A percentile compares a stretch with the other conserved stretches of the same genome.
Evolutionary conservation across 2,329 filamentous ascomycete genomes (phyloP).

Genomic region (Cadophora sp.): DNA sequence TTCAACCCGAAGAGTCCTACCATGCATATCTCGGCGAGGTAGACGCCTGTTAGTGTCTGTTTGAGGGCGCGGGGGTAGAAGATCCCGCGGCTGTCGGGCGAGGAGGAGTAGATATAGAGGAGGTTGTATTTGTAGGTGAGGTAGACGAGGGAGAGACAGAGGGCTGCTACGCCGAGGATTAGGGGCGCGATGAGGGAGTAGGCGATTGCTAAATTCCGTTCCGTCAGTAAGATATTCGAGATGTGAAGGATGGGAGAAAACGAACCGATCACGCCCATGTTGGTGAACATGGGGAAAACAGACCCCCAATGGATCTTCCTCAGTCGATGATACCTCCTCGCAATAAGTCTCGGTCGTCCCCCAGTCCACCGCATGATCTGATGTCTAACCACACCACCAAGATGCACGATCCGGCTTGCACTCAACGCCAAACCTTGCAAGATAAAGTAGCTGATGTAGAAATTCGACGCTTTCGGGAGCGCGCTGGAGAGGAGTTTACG

Average conservation of each 20-base stretch:
- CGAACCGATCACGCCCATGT: constrained; percentile 60
- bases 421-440: constrained; percentile 70
- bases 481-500: constrained; percentile 59
- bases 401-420: constrained; percentile 63
- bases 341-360: constrained; percentile 68
- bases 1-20: constrained; percentile 68
- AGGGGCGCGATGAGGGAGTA: constrained; percentile 71
- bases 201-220: constrained; percentile 59
- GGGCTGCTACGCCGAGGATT: constrained; percentile 67
- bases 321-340: constrained; percentile 60
- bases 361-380: constrained; percentile 63
- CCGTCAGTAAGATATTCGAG: constrained; percentile 19
- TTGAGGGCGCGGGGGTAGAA: constrained; percentile 68
- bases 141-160: constrained; percentile 70
- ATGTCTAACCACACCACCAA: constrained; percentile 63
- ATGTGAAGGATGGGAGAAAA: constrained; percentile 23
- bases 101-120: constrained; percentile 65
- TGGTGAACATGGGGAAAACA: constrained; percentile 62
- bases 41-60: constrained; percentile 68
- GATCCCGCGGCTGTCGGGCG: constrained; percentile 70
- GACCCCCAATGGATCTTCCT: constrained; percentile 64
- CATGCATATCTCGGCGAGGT: constrained; percentile 66
- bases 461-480: constrained; percentile 69
- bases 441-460: constrained; percentile 73
- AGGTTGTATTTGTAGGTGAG: constrained; percentile 71